Percentiles rank a stretch among this genome's conserved stretches.
Conservation (phyloP, 75 land plant species). For the Chamaecyparis obtusa region DNA sequence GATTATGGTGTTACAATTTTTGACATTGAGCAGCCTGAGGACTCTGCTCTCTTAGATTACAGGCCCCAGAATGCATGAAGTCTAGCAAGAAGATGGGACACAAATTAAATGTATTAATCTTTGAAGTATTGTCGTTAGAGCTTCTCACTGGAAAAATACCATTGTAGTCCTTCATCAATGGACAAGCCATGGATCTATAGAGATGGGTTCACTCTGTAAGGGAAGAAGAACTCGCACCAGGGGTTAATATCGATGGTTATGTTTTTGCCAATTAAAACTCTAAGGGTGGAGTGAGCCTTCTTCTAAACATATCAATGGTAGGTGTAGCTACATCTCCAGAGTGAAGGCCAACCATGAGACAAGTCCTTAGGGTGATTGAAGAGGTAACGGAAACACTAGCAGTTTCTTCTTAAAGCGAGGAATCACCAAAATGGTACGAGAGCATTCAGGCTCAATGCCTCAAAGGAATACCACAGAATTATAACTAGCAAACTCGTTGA, state of each 20-base stretch:
- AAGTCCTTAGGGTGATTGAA: constrained; percentile 61
- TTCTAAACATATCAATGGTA: constrained; percentile 65
- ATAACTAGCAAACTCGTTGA: not conserved
- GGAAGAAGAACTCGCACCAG: constrained; percentile 35
- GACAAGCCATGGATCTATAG: constrained; percentile 46
- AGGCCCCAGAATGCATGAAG: constrained; percentile 51
- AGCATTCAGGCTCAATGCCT: constrained; percentile 11
- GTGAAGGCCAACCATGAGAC: constrained; percentile 63
- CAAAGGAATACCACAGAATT: not conserved
- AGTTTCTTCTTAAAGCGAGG: not conserved
- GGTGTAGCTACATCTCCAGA: constrained; percentile 61
- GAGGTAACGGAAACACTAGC: constrained; percentile 38
- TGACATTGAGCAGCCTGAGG: constrained; percentile 5
- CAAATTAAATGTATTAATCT: constrained; percentile 51
- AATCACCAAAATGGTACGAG: not conserved
- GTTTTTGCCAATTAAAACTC: constrained; percentile 30
- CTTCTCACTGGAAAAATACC: constrained; percentile 73
- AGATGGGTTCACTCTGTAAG: constrained; percentile 58
- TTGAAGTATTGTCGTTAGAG: constrained; percentile 64
- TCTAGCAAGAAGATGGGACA: constrained; percentile 21
- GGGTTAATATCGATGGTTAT: constrained; percentile 27
- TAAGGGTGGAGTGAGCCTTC: constrained; percentile 66
- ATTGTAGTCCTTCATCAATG: constrained; percentile 49
- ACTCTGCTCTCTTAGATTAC: constrained; percentile 52
- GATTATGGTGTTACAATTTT: constrained; percentile 58